Evolutionary conservation across 140 eudicot species (phyloP).

Genomic region (Stevia rebaudiana): DNA sequence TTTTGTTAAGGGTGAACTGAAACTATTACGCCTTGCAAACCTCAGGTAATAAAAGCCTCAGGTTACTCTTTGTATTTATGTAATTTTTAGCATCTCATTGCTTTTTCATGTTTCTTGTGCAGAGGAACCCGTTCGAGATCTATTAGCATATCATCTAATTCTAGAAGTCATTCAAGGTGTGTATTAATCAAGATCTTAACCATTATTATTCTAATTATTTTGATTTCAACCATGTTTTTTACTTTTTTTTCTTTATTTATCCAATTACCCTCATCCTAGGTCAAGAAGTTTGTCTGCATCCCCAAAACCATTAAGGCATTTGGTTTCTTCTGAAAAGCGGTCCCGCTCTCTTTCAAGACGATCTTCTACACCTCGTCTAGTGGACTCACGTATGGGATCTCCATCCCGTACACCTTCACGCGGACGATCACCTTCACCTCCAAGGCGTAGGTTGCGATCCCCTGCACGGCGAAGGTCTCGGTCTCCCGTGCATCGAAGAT

Average conservation of each 20-base stretch:
- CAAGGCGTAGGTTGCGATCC: slow-evolving; percentile 14
- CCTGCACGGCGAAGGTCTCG: slow-evolving; percentile 50
- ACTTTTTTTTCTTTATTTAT: slow-evolving; percentile 13
- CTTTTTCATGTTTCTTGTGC: slow-evolving; percentile 19
- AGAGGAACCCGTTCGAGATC: slow-evolving; percentile 51
- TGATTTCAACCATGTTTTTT: background rate
- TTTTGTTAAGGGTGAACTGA: too few species aligned
- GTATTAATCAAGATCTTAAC: slow-evolving; percentile 4
- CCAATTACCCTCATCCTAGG: slow-evolving; percentile 28
- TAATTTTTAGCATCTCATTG: too few species aligned
- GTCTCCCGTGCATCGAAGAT: slow-evolving; percentile 20
- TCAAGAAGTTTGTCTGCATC: slow-evolving; percentile 72
- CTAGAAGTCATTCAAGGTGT: slow-evolving; percentile 64
- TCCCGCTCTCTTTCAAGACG: slow-evolving; percentile 38
- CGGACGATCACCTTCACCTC: slow-evolving; percentile 50
- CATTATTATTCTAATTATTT: background rate
- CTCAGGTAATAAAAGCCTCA: too few species aligned
- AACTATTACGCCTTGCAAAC: too few species aligned
- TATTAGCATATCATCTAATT: slow-evolving; percentile 59
- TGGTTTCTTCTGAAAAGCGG: slow-evolving; percentile 48
- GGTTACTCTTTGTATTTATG: slow-evolving; percentile 34
- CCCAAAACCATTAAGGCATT: slow-evolving; percentile 43
- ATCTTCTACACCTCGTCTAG: slow-evolving; percentile 50
- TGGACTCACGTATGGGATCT: slow-evolving; percentile 36
- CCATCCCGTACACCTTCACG: slow-evolving; percentile 34